A percentile compares a stretch with the other conserved stretches of the same genome.
Evolutionary conservation across 192 early-diverging fungal species (phyloP).

Genomic region (Lobulomyces angularis): DNA sequence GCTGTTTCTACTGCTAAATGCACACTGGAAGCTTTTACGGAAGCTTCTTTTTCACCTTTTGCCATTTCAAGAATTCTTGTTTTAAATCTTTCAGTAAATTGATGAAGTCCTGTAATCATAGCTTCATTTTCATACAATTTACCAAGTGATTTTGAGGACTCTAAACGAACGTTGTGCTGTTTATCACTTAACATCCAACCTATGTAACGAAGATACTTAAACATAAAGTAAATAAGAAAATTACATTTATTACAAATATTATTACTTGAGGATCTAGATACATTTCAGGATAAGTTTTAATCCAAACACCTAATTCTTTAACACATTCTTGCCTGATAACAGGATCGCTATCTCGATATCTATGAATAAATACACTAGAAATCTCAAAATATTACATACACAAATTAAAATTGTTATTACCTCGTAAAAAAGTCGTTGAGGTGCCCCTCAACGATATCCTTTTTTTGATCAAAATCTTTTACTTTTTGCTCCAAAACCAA

Average conservation of each 20-base stretch:
- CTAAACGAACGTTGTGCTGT: conserved; percentile 6
- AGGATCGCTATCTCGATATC: conserved; percentile 79
- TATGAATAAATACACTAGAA: conserved; percentile 70
- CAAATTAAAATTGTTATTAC: conserved; percentile 19
- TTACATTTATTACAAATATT: too few relatives aligned
- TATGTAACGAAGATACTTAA: conserved; percentile 69
- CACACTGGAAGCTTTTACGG: conserved; percentile 22
- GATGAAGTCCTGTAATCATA: conserved; percentile 35
- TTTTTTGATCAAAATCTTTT: conserved; percentile 36
- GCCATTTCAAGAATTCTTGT: conserved; percentile 67
- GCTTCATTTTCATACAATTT: conserved; percentile 45
- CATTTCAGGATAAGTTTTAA: conserved; percentile 37
- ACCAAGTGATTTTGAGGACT: conserved; percentile 28
- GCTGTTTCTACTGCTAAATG: too few relatives aligned
- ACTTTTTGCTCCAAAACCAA: conserved; percentile 27
- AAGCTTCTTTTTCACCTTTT: conserved; percentile 43
- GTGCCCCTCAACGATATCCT: conserved; percentile 41
- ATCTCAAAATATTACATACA: conserved; percentile 1
- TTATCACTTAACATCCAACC: conserved; percentile 84
- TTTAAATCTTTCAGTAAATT: conserved; percentile 57
- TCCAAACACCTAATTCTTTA: conserved; percentile 67
- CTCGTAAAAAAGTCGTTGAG: conserved; percentile 65
- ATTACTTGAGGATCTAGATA: conserved; percentile 63
- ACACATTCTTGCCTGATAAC: conserved; percentile 76
- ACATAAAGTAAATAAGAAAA: too few relatives aligned